These are phyloP conservation scores for Cynanchum wilfordii DNA, from an alignment of 257 asterid species.

Conservation along the genomic window DNA sequence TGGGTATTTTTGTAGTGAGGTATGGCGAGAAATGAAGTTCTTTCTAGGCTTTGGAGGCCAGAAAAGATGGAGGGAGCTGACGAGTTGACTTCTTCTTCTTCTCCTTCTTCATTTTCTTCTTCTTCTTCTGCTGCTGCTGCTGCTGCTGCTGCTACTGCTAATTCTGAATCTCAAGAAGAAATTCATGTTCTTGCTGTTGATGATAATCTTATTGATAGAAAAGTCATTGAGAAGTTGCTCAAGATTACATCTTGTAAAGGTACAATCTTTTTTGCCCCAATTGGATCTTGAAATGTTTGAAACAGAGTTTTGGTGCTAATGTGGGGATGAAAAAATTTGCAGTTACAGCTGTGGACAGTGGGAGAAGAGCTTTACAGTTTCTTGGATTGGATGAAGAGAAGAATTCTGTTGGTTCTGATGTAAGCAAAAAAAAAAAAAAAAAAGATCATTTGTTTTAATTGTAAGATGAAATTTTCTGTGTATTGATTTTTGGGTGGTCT, in stretches of 20 bases:
- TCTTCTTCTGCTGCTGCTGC: background rate
- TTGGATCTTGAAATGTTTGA: background rate
- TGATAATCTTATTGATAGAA: constrained; percentile 37
- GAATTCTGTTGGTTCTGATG: constrained; percentile 55
- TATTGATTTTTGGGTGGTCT: constrained; percentile 6
- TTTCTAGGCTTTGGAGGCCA: constrained; percentile 27
- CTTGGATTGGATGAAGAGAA: constrained; percentile 73
- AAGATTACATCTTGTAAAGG: constrained; percentile 41
- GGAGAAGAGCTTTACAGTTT: constrained; percentile 79
- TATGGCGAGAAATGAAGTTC: constrained; percentile 28
- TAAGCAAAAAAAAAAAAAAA: constrained; percentile 21
- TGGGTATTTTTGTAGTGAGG: constrained; percentile 3
- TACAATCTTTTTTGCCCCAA: background rate
- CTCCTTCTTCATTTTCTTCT: background rate
- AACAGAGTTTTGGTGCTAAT: background rate
- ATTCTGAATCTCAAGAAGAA: constrained; percentile 18
- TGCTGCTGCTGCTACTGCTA: background rate
- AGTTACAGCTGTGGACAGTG: constrained; percentile 95
- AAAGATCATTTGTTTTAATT: too few relatives aligned
- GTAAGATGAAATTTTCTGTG: background rate
- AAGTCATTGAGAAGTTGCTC: constrained; percentile 35
- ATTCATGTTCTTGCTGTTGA: constrained; percentile 43
- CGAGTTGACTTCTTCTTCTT: constrained; percentile 5
- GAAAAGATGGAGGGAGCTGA: constrained; percentile 20
- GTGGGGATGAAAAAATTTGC: constrained; percentile 10